These are phyloP conservation scores for Microsporum canis DNA, from an alignment of 2,329 filamentous ascomycete species.

Conservation along the genomic window DNA sequence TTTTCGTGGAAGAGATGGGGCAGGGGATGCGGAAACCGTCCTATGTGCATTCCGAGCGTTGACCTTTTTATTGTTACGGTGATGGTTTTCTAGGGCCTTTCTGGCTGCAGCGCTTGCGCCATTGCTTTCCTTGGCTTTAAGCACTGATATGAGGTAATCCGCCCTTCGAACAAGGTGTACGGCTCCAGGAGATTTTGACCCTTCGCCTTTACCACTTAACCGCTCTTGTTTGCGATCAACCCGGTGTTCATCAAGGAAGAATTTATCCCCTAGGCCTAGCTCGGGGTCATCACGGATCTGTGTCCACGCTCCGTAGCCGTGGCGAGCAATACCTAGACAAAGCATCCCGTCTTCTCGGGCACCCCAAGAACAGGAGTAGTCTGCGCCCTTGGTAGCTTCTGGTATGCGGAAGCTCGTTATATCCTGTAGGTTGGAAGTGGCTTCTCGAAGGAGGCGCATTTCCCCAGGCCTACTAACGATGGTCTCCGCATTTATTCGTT, in stretches of 20 bases:
- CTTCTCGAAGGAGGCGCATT: slow-evolving; percentile 69
- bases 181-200: slow-evolving; percentile 75
- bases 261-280: slow-evolving; percentile 74
- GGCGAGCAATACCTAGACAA: slow-evolving; percentile 79
- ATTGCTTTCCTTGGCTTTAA: slow-evolving; percentile 76
- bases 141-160: slow-evolving; percentile 88
- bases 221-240: slow-evolving; percentile 95
- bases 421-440: slow-evolving; percentile 54
- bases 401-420: slow-evolving; percentile 72
- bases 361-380: slow-evolving; percentile 87
- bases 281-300: slow-evolving; percentile 88
- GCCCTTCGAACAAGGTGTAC: slow-evolving; percentile 91
- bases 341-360: slow-evolving; percentile 94
- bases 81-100: slow-evolving; percentile 78
- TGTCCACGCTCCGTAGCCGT: slow-evolving; percentile 92
- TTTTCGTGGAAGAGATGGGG: slow-evolving; percentile 33
- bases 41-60: slow-evolving; percentile 25
- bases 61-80: slow-evolving; percentile 80
- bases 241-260: slow-evolving; percentile 95
- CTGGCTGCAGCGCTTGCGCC: slow-evolving; percentile 52
- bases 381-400: slow-evolving; percentile 82
- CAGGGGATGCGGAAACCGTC: slow-evolving; percentile 36
- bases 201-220: slow-evolving; percentile 45
- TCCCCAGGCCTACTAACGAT: slow-evolving; percentile 84
- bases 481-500: slow-evolving; percentile 91